These are phyloP conservation scores for Stentor coeruleus DNA, from an alignment of 73 alveolate genomes.

Conservation along the genomic window DNA sequence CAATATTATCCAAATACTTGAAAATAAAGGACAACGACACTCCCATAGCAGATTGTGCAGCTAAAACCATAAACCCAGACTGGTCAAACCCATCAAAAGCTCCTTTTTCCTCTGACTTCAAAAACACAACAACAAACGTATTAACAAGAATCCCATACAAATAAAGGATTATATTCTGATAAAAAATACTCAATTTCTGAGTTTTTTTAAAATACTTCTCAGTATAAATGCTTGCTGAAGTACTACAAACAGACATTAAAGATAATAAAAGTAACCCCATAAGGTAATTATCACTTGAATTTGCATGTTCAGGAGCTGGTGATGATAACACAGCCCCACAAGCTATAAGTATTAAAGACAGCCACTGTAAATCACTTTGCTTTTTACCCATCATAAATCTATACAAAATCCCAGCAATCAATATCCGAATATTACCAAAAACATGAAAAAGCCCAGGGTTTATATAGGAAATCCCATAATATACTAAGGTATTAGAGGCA, in stretches of 20 bases:
- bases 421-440: constrained; percentile 19
- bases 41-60: constrained; percentile 17
- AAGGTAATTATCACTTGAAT: neutral
- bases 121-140: neutral
- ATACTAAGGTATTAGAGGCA: constrained; percentile 24
- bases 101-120: neutral
- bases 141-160: constrained; percentile 27
- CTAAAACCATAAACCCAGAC: neutral
- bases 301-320: neutral
- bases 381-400: neutral
- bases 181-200: neutral
- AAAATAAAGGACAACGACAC: constrained; percentile 22
- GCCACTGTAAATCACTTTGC: constrained; percentile 27
- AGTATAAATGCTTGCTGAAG: constrained; percentile 17
- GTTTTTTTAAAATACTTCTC: constrained; percentile 2
- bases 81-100: constrained; percentile 11
- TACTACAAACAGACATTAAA: neutral
- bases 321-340: constrained; percentile 23
- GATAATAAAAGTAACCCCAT: constrained; percentile 2
- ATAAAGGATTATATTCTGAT: constrained; percentile 4
- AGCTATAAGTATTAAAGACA: neutral
- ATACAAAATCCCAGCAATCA: constrained; percentile 23
- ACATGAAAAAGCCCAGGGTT: constrained; percentile 25
- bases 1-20: constrained; percentile 28
- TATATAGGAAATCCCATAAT: neutral